Percentiles rank a stretch among this genome's conserved stretches.
phyloP scores from a whole-genome alignment of 1,139 yeast genomes.

The Candida tunisiensis region DNA sequence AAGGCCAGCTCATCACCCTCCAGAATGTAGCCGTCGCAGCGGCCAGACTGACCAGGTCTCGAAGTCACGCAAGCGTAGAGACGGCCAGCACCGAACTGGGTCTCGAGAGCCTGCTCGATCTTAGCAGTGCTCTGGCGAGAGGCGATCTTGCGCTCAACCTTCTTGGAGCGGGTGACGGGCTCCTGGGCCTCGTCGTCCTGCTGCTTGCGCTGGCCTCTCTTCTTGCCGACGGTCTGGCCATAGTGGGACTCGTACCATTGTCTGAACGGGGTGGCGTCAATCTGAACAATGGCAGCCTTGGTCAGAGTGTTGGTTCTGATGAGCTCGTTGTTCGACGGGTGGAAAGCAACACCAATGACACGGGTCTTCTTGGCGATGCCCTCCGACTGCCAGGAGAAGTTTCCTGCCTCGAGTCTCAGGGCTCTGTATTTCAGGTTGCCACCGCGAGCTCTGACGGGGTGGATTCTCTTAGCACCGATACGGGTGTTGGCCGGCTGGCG shows the following conservation, averaged over 20 bases:
- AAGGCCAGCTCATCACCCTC: conserved; percentile 99
- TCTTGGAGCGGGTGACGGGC: conserved; percentile 71
- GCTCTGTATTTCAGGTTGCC: conserved; percentile 99
- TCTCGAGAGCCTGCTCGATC: conserved; percentile 80
- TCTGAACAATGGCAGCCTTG: conserved; percentile 97
- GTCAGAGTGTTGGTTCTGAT: conserved; percentile 99
- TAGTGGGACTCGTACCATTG: conserved; percentile 99
- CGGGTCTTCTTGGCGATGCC: conserved; percentile 98
- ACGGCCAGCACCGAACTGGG: conserved; percentile 98
- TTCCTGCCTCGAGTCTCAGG: conserved; percentile 97
- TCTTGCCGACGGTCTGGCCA: conserved; percentile 89
- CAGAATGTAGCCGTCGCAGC: conserved; percentile 99
- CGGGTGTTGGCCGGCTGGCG: conserved; percentile 99
- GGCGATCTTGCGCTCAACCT: no score
- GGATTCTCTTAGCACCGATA: conserved; percentile 98
- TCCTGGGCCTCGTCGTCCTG: conserved; percentile 13
- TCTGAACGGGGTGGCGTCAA: conserved; percentile 99
- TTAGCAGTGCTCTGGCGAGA: conserved; percentile 73
- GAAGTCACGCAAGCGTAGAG: conserved; percentile 97
- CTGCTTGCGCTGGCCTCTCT: conserved; percentile 23
- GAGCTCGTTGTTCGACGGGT: conserved; percentile 98
- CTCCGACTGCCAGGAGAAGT: conserved; percentile 99
- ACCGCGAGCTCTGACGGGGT: conserved; percentile 99
- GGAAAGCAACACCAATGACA: conserved; percentile 95
- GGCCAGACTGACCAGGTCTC: conserved; percentile 99